Percentiles rank a stretch among this genome's conserved stretches.
Conservation (phyloP, 2,329 filamentous ascomycete species). For the Fusarium protoensiforme region DNA sequence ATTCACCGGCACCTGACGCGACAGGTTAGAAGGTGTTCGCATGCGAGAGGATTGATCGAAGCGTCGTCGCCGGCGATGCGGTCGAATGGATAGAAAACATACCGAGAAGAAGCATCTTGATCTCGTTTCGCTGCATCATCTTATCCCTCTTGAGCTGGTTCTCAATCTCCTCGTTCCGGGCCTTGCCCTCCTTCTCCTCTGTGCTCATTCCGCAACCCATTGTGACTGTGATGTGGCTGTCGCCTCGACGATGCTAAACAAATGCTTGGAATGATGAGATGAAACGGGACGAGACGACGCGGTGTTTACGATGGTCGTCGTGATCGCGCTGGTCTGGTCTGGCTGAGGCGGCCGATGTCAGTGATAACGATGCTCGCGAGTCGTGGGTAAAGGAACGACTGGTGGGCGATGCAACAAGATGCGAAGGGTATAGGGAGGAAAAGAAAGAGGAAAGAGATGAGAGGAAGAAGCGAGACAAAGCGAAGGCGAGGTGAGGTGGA, state of each 20-base stretch:
- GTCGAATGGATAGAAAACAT: conserved; percentile 42
- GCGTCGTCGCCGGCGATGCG: background rate
- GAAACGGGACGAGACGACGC: conserved; percentile 27
- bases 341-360: conserved; percentile 27
- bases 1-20: conserved; percentile 88
- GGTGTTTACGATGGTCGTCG: conserved; percentile 29
- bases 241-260: conserved; percentile 26
- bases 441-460: conserved; percentile 38
- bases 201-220: conserved; percentile 99
- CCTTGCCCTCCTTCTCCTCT: conserved; percentile 99
- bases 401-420: conserved; percentile 23
- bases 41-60: background rate
- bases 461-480: conserved; percentile 38
- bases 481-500: conserved; percentile 39
- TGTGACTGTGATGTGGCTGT: conserved; percentile 61
- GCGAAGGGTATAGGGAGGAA: conserved; percentile 35
- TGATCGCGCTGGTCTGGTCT: conserved; percentile 19
- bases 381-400: conserved; percentile 35
- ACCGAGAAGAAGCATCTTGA: conserved; percentile 99
- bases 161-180: conserved; percentile 99
- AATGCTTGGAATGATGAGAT: conserved; percentile 17
- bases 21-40: conserved; percentile 40
- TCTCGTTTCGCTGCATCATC: conserved; percentile 99
- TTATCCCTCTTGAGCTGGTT: conserved; percentile 99
- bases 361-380: conserved; percentile 31